Evolutionary conservation across 202 grass and related monocot species (phyloP), one percentile per base, ranked within the genome.

Genomic region (Panicum hallii): DNA sequence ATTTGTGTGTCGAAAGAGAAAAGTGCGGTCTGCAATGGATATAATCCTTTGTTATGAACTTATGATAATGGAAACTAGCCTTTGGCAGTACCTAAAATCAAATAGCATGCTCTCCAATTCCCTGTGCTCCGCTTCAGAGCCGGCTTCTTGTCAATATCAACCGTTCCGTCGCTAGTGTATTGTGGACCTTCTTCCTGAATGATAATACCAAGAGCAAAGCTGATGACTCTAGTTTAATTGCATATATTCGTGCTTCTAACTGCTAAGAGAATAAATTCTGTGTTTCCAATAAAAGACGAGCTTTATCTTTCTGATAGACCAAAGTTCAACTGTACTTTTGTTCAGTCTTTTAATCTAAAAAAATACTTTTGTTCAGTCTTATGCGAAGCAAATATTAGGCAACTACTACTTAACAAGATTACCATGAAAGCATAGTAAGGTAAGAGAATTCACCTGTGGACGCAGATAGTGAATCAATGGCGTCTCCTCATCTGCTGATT

Each of bases 21-120:
- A 32, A 38, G 15, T 63, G 26, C 5, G 54, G 20, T n/a, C 19
- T 57, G 12, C 11, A 61, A 26, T 61, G 36, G 36, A 38, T 3
- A 38, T 38, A 38, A 38, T 38, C 3, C 36, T 38, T 38, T 38
- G 36, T 4, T 38, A 38, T 38, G 3, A 38, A 38, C 36, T 38
- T 38, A 3, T 38, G 3, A 38, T 3, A 38, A 38, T 4, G 12
- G 6, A 1, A 38, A 0, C 1, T 47, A 26, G 26, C 26, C 54
- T 47, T 26, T 3, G 1, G 32, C 2, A 12, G 17, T 62, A 90
- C 84, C 84, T 78, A 90, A 70, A 79, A 90, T 90, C 13, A 86
- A 79, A 16, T 68, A 86, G 75, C 88, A 90, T 40, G 88, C 88
- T 56, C 38, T 90, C 88, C 84, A 86, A 40, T 86, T 86, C 43